phyloP scores from a whole-genome alignment of 164 flowering plant species.

The Tetrastigma voinierianum region DNA sequence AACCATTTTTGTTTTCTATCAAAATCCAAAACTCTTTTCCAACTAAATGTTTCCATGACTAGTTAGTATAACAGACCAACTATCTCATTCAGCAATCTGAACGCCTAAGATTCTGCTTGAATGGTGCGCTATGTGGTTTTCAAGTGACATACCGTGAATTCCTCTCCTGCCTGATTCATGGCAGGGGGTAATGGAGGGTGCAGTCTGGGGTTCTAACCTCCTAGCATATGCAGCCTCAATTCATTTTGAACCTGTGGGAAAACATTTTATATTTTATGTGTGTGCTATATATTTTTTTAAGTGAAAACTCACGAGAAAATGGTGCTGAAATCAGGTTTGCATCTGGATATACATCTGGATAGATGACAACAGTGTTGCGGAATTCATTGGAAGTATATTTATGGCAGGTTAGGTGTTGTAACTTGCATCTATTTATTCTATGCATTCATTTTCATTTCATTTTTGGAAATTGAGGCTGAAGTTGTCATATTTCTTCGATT shows the following conservation, averaged over 20 bases:
- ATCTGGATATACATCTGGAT: slow-evolving; percentile 92
- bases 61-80: background rate
- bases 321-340: slow-evolving; percentile 50
- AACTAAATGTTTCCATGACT: background rate
- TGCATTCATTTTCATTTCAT: background rate
- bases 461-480: background rate
- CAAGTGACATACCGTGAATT: background rate
- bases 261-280: background rate
- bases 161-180: background rate
- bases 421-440: background rate
- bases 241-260: background rate
- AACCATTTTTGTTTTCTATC: background rate
- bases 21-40: background rate
- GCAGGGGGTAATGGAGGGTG: background rate
- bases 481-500: background rate
- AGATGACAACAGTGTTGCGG: slow-evolving; percentile 65
- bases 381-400: slow-evolving; percentile 72
- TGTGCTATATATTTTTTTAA: background rate
- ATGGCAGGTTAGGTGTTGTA: slow-evolving; percentile 65
- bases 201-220: too few relatives aligned
- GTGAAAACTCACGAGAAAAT: slow-evolving; percentile 2
- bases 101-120: background rate
- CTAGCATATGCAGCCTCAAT: background rate
- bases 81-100: background rate
- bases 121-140: background rate